Base-by-base conservation (phyloP, 345 rosid genomes). In the Luvunga scandens region DNA sequence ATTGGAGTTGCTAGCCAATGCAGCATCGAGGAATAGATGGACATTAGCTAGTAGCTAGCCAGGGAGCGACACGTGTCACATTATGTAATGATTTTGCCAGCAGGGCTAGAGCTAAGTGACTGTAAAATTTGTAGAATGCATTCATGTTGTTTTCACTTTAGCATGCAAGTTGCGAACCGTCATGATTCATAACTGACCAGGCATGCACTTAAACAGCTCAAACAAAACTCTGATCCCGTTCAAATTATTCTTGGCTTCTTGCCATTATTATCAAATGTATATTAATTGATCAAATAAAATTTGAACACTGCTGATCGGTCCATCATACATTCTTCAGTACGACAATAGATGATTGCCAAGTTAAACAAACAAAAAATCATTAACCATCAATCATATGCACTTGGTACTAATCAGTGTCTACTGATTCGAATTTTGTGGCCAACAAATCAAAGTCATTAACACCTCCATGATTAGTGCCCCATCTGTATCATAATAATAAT, bases 101-200 rank as follows among this genome's bases (percentile, higher is more conserved):
- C 61, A 6, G 18, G 73, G 36, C 5, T 24, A 18, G 22, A 66
- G 39, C 34, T 5, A 77, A 81, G 66, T 53, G 39, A 45, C 75
- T 77, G 56, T 21, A 76, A 81, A 71, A 31, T 21, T 36, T 56
- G 21, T 13, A 22, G 42, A 39, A 8, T 25, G 57, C 19, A 65
- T 39, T 77, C 68, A 60, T 65, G 53, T 57, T 73, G 70, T 72
- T 77, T 60, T 72, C 78, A 48, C 75, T 77, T 73, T 60, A 63
- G 48, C 31, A 24, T 59, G 64, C 80, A 72, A 33, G 30, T 38
- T 56, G 50, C 13, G 16, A 78, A 21, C 14, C 61, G 55, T 24
- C 57, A 78, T 75, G 76, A 55, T 70, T 55, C 69, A 22, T 13
- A 24, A 24, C 25, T 60, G 76, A 71, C 38, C 76, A 55, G 53